Evolutionary conservation across 2,329 filamentous ascomycete species (phyloP).

Genomic region (Bipolaris sorokiniana): DNA sequence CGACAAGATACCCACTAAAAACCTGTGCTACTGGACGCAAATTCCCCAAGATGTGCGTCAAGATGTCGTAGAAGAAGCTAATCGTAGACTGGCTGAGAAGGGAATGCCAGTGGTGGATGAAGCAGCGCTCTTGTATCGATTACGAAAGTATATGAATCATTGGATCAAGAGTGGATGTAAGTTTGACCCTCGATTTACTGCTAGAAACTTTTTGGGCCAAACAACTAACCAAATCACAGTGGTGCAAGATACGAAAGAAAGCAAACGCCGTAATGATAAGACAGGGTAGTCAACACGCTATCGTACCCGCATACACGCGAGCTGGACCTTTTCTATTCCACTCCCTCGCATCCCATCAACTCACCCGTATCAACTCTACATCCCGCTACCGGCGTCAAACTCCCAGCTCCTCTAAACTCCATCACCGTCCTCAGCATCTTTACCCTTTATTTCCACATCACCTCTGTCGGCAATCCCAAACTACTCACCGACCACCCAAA

Average conservation of each 20-base stretch:
- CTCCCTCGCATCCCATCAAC: not conserved
- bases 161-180: conserved; percentile 7
- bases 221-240: not conserved
- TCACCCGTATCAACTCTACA: not conserved
- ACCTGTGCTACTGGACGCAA: conserved; percentile 10
- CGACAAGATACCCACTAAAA: not conserved
- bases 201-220: not conserved
- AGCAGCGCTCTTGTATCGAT: conserved; percentile 6
- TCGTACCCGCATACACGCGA: not conserved
- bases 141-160: conserved; percentile 11
- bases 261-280: not conserved
- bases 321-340: not conserved
- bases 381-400: too few relatives aligned
- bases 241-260: not conserved
- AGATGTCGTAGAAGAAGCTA: conserved; percentile 4
- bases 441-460: too few relatives aligned
- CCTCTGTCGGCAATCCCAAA: too few relatives aligned
- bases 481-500: too few relatives aligned
- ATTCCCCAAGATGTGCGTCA: conserved; percentile 6
- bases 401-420: too few relatives aligned
- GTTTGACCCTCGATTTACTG: not conserved
- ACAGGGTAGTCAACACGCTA: not conserved
- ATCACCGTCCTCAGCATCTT: too few relatives aligned
- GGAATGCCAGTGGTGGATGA: conserved; percentile 8
- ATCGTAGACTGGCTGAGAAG: conserved; percentile 2